These are phyloP conservation scores for Epicoccum nigrum DNA, from an alignment of 2,329 filamentous ascomycete genomes.

Conservation along the genomic window DNA sequence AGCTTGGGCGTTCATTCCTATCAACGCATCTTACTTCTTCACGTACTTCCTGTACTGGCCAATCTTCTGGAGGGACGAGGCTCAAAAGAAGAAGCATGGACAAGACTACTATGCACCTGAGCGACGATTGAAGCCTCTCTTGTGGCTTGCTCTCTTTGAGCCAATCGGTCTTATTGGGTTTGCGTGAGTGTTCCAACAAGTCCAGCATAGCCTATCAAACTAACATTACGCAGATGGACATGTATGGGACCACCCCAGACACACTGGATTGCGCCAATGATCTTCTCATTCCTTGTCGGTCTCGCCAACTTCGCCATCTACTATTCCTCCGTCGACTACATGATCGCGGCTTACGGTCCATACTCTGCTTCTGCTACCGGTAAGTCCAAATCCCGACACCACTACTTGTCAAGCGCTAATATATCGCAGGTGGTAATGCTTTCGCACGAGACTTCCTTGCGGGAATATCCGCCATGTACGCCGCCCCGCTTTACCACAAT, in stretches of 20 bases:
- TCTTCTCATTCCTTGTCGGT: slow-evolving; percentile 70
- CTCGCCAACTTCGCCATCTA: slow-evolving; percentile 74
- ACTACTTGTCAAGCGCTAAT: slow-evolving; percentile 67
- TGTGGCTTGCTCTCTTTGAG: slow-evolving; percentile 64
- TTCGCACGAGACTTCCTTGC: slow-evolving; percentile 76
- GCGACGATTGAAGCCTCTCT: slow-evolving; percentile 67
- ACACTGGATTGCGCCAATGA: slow-evolving; percentile 71
- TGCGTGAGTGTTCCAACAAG: slow-evolving; percentile 44
- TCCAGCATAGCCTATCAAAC: neutral
- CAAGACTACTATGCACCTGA: slow-evolving; percentile 60
- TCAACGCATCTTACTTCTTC: slow-evolving; percentile 65
- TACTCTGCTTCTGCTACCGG: slow-evolving; percentile 73
- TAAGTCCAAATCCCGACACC: slow-evolving; percentile 54
- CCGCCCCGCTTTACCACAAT: slow-evolving; percentile 61
- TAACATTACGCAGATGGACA: slow-evolving; percentile 55
- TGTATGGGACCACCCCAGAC: slow-evolving; percentile 64
- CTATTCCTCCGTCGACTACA: slow-evolving; percentile 79
- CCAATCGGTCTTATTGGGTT: slow-evolving; percentile 73
- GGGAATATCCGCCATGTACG: slow-evolving; percentile 71
- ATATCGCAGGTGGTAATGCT: slow-evolving; percentile 66
- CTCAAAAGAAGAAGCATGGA: slow-evolving; percentile 45
- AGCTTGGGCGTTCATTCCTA: slow-evolving; percentile 63
- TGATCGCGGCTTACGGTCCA: slow-evolving; percentile 74
- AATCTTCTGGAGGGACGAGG: slow-evolving; percentile 51
- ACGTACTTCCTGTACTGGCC: slow-evolving; percentile 66